Evolutionary conservation across 768 basidiomycete genomes (phyloP), one percentile per base, ranked within the genome.

Genomic region (Auricularia sp.): DNA sequence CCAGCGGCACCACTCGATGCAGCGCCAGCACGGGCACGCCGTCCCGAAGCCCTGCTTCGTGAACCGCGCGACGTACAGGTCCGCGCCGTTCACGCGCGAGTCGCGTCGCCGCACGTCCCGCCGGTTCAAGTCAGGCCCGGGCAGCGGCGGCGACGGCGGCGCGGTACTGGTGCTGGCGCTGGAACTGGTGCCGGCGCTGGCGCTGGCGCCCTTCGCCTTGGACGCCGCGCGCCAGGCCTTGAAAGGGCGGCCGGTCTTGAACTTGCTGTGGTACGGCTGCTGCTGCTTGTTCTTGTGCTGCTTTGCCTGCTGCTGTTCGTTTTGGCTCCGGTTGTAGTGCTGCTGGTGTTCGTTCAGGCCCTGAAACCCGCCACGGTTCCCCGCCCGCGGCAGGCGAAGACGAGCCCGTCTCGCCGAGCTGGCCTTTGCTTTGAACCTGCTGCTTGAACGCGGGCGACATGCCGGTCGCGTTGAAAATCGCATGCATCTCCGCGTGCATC

Each of bases 401-500:
- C 47, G 47, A 10, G 47, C 8, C 47, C 47, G 47, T 16, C 61
- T 62, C 64, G 56, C 56, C 66, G 42, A 61, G 61, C 47, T 29
- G 43, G 63, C 66, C 60, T 64, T 66, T 67, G 61, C 44, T 64
- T 81, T 80, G 76, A 81, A 81, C 77, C 74, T 82, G 83, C 74
- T 76, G 78, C 77, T 80, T 81, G 75, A 78, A 80, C 66, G 80
- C 78, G 61, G 81, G 81, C 54, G 79, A 77, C 77, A 75, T 76
- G 74, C 80, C 75, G 62, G 80, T 81, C 64, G 80, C 69, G 67
- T 73, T 83, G 72, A 80, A 81, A 64, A 84, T 84, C 35, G 79
- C 80, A 67, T 84, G 80, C 84, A 84, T 84, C 73, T 84, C 82
- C 2, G 84, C 83, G 67, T 85, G 82, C 82, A 84, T 76, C 2